A percentile compares a stretch with the other conserved stretches of the same genome.
Evolutionary conservation across 305 asterid species (phyloP).

Genomic region (Galium porrigens): DNA sequence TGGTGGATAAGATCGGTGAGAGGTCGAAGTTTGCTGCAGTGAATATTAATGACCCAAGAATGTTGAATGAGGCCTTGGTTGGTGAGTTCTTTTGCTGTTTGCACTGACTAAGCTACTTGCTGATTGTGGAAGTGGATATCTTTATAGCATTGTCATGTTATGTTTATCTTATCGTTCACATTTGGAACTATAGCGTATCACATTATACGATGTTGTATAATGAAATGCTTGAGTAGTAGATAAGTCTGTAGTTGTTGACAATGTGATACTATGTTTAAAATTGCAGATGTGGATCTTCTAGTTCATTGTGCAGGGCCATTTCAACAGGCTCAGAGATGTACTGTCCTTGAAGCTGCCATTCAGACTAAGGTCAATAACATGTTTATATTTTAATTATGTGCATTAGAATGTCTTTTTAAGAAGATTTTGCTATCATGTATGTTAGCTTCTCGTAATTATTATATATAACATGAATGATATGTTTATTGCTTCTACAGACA

Average conservation of each 20-base stretch:
- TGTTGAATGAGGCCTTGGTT: conserved; percentile 40
- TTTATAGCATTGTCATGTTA: not conserved
- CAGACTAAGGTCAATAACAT: conserved; percentile 74
- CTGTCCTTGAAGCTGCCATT: conserved; percentile 81
- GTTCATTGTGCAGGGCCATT: conserved; percentile 87
- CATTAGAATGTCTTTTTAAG: not conserved
- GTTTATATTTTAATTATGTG: conserved; percentile 9
- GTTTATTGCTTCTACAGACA: conserved; percentile 35
- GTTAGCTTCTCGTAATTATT: not conserved
- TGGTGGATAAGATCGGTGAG: conserved; percentile 49
- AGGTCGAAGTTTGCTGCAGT: conserved; percentile 47
- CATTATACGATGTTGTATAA: not conserved
- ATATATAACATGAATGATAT: not conserved
- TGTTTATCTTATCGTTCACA: not conserved
- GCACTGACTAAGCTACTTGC: not conserved
- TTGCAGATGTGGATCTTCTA: conserved; percentile 73
- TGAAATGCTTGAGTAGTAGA: not conserved
- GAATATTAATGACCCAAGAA: conserved; percentile 37
- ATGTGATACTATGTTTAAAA: not conserved
- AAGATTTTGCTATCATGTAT: not conserved
- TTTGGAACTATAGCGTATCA: not conserved
- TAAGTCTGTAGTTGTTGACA: not conserved
- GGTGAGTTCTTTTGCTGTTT: conserved; percentile 33
- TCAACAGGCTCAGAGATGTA: conserved; percentile 62
- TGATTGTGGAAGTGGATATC: not conserved